phyloP scores from a whole-genome alignment of 345 rosid genomes.

The Arabidopsis thaliana region DNA sequence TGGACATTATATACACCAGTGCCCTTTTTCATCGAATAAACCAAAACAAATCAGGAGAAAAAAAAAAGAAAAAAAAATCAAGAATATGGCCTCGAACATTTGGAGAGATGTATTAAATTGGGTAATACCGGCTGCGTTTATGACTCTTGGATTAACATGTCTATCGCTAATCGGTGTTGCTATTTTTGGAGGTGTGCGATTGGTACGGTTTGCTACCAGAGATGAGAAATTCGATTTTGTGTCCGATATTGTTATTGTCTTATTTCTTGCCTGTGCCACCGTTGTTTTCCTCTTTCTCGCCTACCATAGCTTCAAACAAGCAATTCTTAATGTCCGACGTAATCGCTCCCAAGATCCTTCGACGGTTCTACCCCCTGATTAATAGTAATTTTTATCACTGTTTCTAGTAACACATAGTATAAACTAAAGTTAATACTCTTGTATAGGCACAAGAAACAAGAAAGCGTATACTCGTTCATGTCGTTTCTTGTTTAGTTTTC shows the following conservation, averaged over 20 bases:
- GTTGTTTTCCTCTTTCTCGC: background rate
- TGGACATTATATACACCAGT: too few relatives aligned
- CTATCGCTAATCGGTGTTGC: background rate
- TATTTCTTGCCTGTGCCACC: background rate
- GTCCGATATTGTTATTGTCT: background rate
- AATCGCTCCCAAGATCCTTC: background rate
- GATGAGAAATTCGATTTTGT: slow-evolving; percentile 16
- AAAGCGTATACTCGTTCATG: background rate
- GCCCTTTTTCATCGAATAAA: background rate
- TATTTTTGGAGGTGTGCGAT: background rate
- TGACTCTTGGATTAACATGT: slow-evolving; percentile 10
- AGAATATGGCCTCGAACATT: slow-evolving; percentile 1
- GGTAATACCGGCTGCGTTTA: slow-evolving; percentile 5
- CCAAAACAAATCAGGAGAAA: background rate
- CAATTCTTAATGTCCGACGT: background rate
- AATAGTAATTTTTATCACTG: background rate
- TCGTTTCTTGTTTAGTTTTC: background rate
- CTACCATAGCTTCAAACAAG: slow-evolving; percentile 1
- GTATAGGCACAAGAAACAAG: too few relatives aligned
- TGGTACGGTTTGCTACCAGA: background rate
- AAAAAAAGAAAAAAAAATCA: background rate
- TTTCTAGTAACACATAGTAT: background rate
- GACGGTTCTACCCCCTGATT: background rate
- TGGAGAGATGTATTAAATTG: slow-evolving; percentile 25
- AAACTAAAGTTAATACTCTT: too few relatives aligned